Base-by-base conservation (phyloP, 495 filamentous ascomycete genomes). In the Jackrogersella minutella region DNA sequence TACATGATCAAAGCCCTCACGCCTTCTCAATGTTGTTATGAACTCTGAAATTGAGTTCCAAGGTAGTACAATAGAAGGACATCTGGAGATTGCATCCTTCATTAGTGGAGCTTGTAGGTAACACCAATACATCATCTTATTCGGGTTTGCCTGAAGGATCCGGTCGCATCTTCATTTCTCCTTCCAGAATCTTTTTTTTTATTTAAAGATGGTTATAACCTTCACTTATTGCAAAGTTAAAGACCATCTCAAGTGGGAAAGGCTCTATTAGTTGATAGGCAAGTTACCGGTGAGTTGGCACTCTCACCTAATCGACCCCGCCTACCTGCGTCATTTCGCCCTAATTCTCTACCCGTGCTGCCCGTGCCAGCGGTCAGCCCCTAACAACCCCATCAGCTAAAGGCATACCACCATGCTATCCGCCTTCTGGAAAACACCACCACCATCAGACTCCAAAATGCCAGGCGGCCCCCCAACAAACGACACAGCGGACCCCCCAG, bases 401-500 rank as follows among this genome's bases (percentile, higher is more conserved):
- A n/a, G n/a, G n/a, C n/a, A n/a, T n/a, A n/a, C n/a, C n/a, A 36
- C 11, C 41, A 71, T 69, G 69, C 64, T 69, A 26, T 64, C 72
- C 0, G 65, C 69, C 17, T 19, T 66, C 17, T 63, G 63, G 59
- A 72, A 67, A 43, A 31, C 65, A 30, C 55, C 50, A 31, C 13
- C 55, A n/a, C 43, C 34, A 21, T 2, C 24, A 28, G 34, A 40
- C 33, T 5, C 41, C 21, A 63, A 54, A 2, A 69, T 69, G 66
- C 41, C 51, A 3, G 24, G 9, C 44, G 37, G 44, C 30, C 60
- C 60, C 21, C 66, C 66, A 3, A 69, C 64, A 16, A 66, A 64
- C 14, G 37, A 52, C 14, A 47, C 49, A 5, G 10, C 59, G 6
- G 67, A 58, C 52, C 70, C 70, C 9, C 53, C 70, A 3, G 72